Evolutionary conservation across 352 stramenopile species (phyloP).

Genomic region (Globisporangium yorkense): DNA sequence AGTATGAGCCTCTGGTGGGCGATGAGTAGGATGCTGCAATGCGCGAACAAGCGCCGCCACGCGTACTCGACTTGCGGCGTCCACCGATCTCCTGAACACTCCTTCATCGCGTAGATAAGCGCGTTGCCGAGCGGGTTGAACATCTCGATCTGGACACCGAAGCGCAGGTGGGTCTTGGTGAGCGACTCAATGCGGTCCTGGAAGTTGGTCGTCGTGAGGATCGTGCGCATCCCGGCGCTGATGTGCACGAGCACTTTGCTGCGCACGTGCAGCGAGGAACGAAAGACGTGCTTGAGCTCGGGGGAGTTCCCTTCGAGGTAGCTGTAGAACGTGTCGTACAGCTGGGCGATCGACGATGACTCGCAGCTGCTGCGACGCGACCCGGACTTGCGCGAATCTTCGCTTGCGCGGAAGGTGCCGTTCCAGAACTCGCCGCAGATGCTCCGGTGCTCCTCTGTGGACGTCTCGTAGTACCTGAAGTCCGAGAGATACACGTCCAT

Average conservation of each 20-base stretch:
- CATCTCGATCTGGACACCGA: constrained; percentile 80
- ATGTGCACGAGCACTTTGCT: constrained; percentile 90
- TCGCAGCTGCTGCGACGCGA: constrained; percentile 16
- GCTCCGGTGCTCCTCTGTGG: constrained; percentile 21
- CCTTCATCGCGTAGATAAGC: constrained; percentile 75
- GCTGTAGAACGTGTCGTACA: constrained; percentile 45
- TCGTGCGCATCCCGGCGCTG: constrained; percentile 40
- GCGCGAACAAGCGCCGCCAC: constrained; percentile 30
- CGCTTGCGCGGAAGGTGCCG: constrained; percentile 24
- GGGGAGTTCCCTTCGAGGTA: constrained; percentile 41
- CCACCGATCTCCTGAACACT: constrained; percentile 29
- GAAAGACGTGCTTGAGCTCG: constrained; percentile 43
- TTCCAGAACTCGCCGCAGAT: constrained; percentile 30
- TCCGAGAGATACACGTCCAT: constrained; percentile 29
- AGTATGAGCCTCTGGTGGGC: constrained; percentile 13
- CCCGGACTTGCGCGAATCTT: background rate
- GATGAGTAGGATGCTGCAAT: constrained; percentile 34
- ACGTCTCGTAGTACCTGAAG: constrained; percentile 34
- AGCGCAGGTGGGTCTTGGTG: constrained; percentile 74
- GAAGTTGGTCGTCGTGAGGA: constrained; percentile 43
- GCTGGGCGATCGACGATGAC: constrained; percentile 18
- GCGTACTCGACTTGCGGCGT: constrained; percentile 33
- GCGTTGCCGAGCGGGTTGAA: constrained; percentile 88
- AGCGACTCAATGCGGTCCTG: constrained; percentile 57
- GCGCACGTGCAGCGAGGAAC: constrained; percentile 42